Base-by-base conservation (phyloP, 108 stramenopile species). In the Pseudonitzschia delicatissima region DNA sequence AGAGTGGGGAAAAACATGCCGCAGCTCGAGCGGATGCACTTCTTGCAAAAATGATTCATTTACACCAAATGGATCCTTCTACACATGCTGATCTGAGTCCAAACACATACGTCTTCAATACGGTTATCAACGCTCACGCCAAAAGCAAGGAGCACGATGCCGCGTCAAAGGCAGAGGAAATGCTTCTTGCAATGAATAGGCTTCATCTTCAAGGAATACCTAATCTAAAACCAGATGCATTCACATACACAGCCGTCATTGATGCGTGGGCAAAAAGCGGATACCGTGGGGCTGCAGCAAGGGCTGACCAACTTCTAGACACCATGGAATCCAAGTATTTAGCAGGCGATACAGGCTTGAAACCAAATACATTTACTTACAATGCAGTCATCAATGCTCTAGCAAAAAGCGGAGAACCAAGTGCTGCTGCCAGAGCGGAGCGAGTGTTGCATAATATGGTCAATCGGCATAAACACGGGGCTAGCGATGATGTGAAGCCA, bases 281-380 rank as follows among this genome's bases (percentile, higher is more conserved):
- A 37, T 82, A 77, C 48, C 85, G 92, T 60, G 92, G 92, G 25
- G 88, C 88, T 21, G 92, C 92, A 4, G 66, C 84, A 26, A 58
- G 88, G 25, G 92, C 92, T 17, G 88, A 90, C 59, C 81, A 87
- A 65, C 73, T 93, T 23, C 72, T 93, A 34, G 92, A 93, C 37
- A 86, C 87, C 62, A 93, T 93, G 92, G 88, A 93, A 66, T 82
- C 87, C 23, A 87, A 89, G 64, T 88, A 93, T 62, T 51, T 81
- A 12, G 85, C 88, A 34, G 92, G 92, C 49, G 92, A 93, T 66
- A 53, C 67, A 21, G 87, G 85, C 44, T 66, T 92, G 45, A 85
- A 86, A 55, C 91, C 91, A 12, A 89, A 87, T 63, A 23, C 68
- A 6, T 92, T 86, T 62, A 92, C 91, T 13, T 68, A 74, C 61